Evolutionary conservation across 495 filamentous ascomycete genomes (phyloP).

Genomic region (Penicillium dipodomyicola): DNA sequence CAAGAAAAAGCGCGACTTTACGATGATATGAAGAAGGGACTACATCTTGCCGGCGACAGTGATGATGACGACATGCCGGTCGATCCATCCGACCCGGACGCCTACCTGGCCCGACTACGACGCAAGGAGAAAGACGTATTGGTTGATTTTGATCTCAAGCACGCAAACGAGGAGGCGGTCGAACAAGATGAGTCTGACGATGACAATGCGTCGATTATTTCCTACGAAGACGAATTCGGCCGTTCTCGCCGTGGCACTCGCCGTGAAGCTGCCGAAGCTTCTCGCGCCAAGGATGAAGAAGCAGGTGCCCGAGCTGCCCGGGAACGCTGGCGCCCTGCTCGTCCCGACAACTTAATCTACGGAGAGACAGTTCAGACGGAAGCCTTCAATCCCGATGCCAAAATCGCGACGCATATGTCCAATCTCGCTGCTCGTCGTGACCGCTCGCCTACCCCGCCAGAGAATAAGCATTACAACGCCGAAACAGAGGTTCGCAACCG

Average conservation of each 20-base stretch:
- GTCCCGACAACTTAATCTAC: constrained; percentile 71
- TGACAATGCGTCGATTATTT: constrained; percentile 61
- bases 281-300: constrained; percentile 47
- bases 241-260: constrained; percentile 66
- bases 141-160: constrained; percentile 94
- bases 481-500: constrained; percentile 76
- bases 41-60: constrained; percentile 42
- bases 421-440: constrained; percentile 71
- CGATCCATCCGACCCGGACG: constrained; percentile 21
- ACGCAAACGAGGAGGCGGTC: constrained; percentile 64
- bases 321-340: constrained; percentile 57
- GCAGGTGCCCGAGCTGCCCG: constrained; percentile 36
- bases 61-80: constrained; percentile 47
- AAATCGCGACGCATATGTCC: constrained; percentile 62
- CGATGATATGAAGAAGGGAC: constrained; percentile 74
- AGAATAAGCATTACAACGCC: constrained; percentile 80
- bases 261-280: constrained; percentile 57
- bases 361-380: constrained; percentile 77
- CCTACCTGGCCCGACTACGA: constrained; percentile 33
- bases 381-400: constrained; percentile 73
- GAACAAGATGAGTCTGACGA: constrained; percentile 37
- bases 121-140: constrained; percentile 53
- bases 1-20: constrained; percentile 85
- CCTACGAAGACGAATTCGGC: constrained; percentile 89
- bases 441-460: constrained; percentile 70